phyloP scores from a whole-genome alignment of 805 yeast genomes.

The Kluyveromyces nonfermentans region DNA sequence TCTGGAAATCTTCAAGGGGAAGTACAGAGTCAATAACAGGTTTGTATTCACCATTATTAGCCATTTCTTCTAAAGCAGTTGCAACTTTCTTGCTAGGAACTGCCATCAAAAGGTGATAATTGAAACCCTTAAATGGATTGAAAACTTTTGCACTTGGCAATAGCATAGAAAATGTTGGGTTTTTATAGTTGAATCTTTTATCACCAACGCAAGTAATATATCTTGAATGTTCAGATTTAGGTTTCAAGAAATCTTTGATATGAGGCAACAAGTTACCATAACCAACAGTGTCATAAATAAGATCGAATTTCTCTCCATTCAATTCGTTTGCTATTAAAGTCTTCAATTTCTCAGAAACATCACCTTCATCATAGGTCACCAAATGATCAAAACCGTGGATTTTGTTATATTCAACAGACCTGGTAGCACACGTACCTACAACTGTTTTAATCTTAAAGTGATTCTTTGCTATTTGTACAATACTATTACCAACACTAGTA shows the following conservation, averaged over 20 bases:
- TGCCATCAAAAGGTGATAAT: constrained; percentile 19
- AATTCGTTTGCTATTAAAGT: constrained; percentile 21
- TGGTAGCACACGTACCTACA: constrained; percentile 46
- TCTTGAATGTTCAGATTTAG: constrained; percentile 37
- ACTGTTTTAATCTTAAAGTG: constrained; percentile 39
- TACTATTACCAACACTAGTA: constrained; percentile 54
- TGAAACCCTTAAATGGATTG: constrained; percentile 22
- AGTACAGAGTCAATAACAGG: constrained; percentile 47
- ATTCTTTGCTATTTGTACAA: constrained; percentile 48
- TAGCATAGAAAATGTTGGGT: constrained; percentile 5
- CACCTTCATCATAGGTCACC: constrained; percentile 45
- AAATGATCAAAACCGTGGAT: constrained; percentile 48
- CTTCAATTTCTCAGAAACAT: constrained; percentile 30
- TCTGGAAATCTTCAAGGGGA: constrained; percentile 38
- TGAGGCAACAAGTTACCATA: constrained; percentile 39
- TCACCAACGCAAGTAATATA: constrained; percentile 55
- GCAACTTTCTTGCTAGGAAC: constrained; percentile 8
- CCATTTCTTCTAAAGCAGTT: constrained; percentile 18
- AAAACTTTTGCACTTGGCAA: constrained; percentile 9
- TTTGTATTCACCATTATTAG: constrained; percentile 26
- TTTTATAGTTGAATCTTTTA: constrained; percentile 24
- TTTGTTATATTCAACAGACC: constrained; percentile 36
- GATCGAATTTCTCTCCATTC: constrained; percentile 42
- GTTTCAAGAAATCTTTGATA: constrained; percentile 37
- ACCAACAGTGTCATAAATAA: constrained; percentile 60